phyloP scores from a whole-genome alignment of 495 filamentous ascomycete genomes.

The Lichina pygmaea region DNA sequence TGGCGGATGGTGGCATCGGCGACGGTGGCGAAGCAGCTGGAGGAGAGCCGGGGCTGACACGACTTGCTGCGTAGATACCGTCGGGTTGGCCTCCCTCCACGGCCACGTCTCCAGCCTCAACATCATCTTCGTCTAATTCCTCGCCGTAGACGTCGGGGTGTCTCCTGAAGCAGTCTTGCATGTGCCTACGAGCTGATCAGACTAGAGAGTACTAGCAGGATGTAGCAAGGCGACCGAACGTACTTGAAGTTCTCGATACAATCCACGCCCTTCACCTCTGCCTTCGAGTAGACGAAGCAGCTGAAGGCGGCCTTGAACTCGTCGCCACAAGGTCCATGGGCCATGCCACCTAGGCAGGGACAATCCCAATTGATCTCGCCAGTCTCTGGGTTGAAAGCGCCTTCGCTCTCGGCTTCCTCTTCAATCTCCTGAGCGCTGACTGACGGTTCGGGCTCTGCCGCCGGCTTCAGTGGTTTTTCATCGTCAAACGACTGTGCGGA shows the following conservation, averaged over 20 bases:
- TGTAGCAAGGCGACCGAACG: slow-evolving; percentile 7
- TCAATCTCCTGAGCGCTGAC: slow-evolving; percentile 27
- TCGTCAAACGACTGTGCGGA: slow-evolving; percentile 1
- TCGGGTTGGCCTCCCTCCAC: neutral
- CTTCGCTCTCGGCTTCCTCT: slow-evolving; percentile 57
- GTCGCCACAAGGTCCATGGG: slow-evolving; percentile 82
- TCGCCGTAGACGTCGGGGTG: slow-evolving; percentile 79
- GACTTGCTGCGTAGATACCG: neutral
- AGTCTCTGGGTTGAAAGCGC: slow-evolving; percentile 92
- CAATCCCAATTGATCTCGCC: slow-evolving; percentile 99
- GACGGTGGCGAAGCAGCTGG: neutral
- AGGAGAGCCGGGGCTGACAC: neutral
- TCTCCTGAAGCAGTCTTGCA: slow-evolving; percentile 89
- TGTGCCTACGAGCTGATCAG: slow-evolving; percentile 25
- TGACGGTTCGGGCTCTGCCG: neutral
- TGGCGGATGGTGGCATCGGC: neutral
- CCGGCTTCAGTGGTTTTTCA: slow-evolving; percentile 3
- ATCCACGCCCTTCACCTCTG: slow-evolving; percentile 96
- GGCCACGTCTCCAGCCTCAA: slow-evolving; percentile 8
- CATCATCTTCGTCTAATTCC: slow-evolving; percentile 65
- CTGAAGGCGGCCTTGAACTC: slow-evolving; percentile 86
- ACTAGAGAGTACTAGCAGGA: slow-evolving; percentile 2
- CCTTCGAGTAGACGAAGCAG: slow-evolving; percentile 84
- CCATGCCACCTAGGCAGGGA: slow-evolving; percentile 93
- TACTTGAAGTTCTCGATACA: slow-evolving; percentile 98